phyloP scores from a whole-genome alignment of 2,329 filamentous ascomycete species.

The Fusarium zealandicum region DNA sequence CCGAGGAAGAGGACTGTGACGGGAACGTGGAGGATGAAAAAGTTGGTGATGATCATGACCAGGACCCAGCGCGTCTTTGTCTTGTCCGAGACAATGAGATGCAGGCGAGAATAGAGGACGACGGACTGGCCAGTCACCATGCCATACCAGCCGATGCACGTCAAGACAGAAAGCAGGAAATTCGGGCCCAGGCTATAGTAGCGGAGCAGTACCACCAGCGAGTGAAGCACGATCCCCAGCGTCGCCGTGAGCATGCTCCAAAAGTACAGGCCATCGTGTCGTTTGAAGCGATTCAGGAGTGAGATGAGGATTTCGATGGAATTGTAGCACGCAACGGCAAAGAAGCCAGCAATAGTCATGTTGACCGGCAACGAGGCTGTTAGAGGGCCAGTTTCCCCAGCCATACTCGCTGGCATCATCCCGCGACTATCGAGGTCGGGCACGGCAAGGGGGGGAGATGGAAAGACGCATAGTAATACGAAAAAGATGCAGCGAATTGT shows the following conservation, averaged over 20 bases:
- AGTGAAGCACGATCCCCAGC: conserved; percentile 20
- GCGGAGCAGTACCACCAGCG: conserved; percentile 27
- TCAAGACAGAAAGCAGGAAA: conserved; percentile 28
- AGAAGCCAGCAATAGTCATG: conserved; percentile 31
- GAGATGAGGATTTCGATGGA: conserved; percentile 32
- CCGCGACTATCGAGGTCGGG: too few relatives aligned
- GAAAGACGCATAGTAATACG: too few relatives aligned
- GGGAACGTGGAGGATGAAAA: conserved; percentile 25
- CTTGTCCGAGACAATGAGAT: conserved; percentile 29
- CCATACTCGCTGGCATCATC: conserved; percentile 20
- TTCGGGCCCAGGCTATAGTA: conserved; percentile 32
- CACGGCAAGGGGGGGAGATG: background rate
- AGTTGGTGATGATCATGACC: conserved; percentile 30
- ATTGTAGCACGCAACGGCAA: conserved; percentile 30
- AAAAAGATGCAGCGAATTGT: too few relatives aligned
- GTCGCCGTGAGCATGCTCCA: conserved; percentile 29
- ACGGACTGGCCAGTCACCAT: conserved; percentile 33
- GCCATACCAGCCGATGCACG: conserved; percentile 32
- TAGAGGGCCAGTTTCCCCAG: conserved; percentile 28
- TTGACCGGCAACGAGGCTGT: conserved; percentile 18
- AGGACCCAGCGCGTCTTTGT: conserved; percentile 29
- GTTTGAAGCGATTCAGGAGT: conserved; percentile 26
- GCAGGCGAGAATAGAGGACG: conserved; percentile 27
- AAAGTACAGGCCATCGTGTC: conserved; percentile 27
- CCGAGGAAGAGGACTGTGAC: conserved; percentile 24